These are phyloP conservation scores for Microstegium vimineum DNA, from an alignment of 176 grass and related monocot species.

Conservation along the genomic window DNA sequence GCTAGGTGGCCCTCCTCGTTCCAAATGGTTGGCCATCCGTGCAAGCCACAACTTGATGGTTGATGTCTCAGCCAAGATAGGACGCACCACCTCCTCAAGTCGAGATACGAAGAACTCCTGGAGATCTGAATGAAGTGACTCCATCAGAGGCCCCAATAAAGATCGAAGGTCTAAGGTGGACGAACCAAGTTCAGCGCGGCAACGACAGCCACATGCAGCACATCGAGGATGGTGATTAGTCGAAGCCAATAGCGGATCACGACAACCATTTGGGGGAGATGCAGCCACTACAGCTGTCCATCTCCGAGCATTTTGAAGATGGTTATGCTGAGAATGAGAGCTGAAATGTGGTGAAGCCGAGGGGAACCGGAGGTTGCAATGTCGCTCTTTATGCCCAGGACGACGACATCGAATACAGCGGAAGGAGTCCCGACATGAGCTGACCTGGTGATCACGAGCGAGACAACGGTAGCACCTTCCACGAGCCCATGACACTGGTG, in stretches of 20 bases:
- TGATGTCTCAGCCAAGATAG: background rate
- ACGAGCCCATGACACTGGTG: background rate
- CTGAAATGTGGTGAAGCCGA: no score
- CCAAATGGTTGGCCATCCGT: background rate
- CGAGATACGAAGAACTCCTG: background rate
- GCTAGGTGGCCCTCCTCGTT: background rate
- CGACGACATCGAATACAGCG: background rate
- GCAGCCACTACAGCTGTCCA: background rate
- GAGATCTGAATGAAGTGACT: background rate
- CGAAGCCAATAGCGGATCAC: background rate
- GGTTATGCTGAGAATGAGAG: background rate
- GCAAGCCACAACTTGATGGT: background rate
- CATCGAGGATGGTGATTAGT: background rate
- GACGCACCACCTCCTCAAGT: background rate
- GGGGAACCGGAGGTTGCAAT: background rate
- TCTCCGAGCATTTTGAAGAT: background rate
- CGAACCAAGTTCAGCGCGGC: background rate
- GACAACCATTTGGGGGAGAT: background rate
- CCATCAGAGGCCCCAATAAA: background rate
- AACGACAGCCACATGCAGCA: background rate
- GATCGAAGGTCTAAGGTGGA: background rate
- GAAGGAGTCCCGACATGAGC: background rate
- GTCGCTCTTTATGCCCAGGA: background rate
- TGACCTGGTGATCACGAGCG: background rate
- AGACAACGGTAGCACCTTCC: background rate